Percentiles rank a stretch among this genome's conserved stretches.
phyloP scores from a whole-genome alignment of 2,329 filamentous ascomycete species.

The Penicillium sp. region DNA sequence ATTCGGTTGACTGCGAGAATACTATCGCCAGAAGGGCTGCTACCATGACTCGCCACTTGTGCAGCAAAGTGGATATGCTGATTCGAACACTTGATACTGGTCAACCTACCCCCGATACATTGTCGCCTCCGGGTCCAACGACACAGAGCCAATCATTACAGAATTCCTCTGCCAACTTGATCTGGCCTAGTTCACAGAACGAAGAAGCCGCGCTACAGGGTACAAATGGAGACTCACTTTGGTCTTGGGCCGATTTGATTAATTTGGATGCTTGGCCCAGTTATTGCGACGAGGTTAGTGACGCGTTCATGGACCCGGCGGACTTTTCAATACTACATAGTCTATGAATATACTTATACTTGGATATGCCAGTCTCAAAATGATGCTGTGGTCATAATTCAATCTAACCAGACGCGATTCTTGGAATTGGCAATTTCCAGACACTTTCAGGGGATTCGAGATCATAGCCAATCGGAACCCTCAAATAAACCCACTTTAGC shows the following conservation, averaged over 20 bases:
- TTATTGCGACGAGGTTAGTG: conserved; percentile 20
- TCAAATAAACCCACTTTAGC: background rate
- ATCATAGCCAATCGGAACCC: background rate
- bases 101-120: background rate
- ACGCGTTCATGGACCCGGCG: conserved; percentile 12
- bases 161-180: background rate
- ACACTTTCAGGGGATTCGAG: background rate
- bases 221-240: background rate
- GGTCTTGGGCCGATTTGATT: conserved; percentile 17
- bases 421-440: no score
- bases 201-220: background rate
- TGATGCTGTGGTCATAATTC: no score
- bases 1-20: conserved; percentile 10
- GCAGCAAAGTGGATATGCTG: conserved; percentile 4
- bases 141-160: background rate
- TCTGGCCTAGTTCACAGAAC: background rate
- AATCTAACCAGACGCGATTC: no score
- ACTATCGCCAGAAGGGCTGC: conserved; percentile 3
- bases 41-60: conserved; percentile 3
- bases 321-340: background rate
- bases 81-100: background rate
- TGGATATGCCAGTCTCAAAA: no score
- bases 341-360: no score
- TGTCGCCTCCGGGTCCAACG: background rate
- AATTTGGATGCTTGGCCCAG: conserved; percentile 17